A percentile compares a stretch with the other conserved stretches of the same genome.
phyloP scores from a whole-genome alignment of 2,329 filamentous ascomycete species.

The Ceratocystis cubensis region DNA sequence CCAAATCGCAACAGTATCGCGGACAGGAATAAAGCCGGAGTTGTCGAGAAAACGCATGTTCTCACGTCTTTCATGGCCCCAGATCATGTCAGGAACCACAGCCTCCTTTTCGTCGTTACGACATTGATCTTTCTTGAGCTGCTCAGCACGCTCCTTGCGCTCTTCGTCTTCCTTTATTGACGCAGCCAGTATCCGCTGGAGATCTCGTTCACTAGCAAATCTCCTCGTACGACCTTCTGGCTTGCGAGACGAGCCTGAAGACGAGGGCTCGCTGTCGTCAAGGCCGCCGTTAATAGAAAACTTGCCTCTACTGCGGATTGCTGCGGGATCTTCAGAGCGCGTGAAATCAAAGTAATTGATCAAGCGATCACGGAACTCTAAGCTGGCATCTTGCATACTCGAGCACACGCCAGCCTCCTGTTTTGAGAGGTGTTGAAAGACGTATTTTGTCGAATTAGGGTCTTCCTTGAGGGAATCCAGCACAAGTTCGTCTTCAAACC shows the following conservation, averaged over 20 bases:
- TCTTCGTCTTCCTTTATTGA: conserved; percentile 61
- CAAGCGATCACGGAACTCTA: conserved; percentile 13
- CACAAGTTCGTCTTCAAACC: conserved; percentile 23
- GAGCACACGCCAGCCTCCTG: background rate
- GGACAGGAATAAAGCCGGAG: conserved; percentile 51
- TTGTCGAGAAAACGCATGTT: conserved; percentile 50
- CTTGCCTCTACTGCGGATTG: conserved; percentile 43
- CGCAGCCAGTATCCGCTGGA: conserved; percentile 59
- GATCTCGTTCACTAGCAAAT: conserved; percentile 59
- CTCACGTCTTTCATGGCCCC: conserved; percentile 46
- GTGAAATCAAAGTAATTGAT: conserved; percentile 43
- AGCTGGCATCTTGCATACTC: background rate
- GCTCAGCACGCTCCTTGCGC: conserved; percentile 51
- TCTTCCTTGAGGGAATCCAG: conserved; percentile 33
- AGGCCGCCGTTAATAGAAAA: conserved; percentile 33
- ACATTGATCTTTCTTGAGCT: conserved; percentile 54
- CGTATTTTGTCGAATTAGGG: conserved; percentile 34
- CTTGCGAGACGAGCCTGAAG: conserved; percentile 35
- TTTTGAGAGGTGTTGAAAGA: conserved; percentile 29
- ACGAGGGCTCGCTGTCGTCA: conserved; percentile 23
- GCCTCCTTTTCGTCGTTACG: conserved; percentile 63
- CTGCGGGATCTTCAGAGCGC: conserved; percentile 41
- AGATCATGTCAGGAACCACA: conserved; percentile 56
- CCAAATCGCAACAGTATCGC: conserved; percentile 56
- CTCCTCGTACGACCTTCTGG: conserved; percentile 40